Evolutionary conservation across 352 stramenopile species (phyloP).

Genomic region (Globisporangium irregulare): DNA sequence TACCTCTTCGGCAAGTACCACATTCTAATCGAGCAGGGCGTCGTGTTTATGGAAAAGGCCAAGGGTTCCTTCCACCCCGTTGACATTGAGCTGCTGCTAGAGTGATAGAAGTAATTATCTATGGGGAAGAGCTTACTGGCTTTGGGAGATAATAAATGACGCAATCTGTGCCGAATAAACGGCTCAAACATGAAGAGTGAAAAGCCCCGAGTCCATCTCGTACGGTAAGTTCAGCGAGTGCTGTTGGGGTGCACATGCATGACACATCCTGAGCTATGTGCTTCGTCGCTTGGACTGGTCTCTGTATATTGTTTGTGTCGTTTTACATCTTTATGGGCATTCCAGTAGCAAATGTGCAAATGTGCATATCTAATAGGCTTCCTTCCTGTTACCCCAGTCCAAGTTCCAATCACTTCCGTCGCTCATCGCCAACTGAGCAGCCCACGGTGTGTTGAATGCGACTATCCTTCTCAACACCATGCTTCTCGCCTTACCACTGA

Average conservation of each 20-base stretch:
- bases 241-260: background rate
- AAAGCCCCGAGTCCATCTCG: no score
- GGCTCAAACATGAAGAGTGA: no score
- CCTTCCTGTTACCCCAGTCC: background rate
- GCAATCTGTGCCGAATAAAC: no score
- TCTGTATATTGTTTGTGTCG: background rate
- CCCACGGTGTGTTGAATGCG: background rate
- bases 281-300: background rate
- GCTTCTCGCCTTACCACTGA: constrained; percentile 4
- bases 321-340: background rate
- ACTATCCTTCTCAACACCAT: background rate
- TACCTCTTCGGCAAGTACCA: constrained; percentile 78
- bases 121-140: background rate
- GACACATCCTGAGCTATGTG: background rate
- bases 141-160: no score
- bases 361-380: constrained; percentile 1
- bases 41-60: constrained; percentile 65
- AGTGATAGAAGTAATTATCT: constrained; percentile 9
- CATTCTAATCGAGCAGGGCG: constrained; percentile 83
- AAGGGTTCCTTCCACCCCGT: constrained; percentile 73
- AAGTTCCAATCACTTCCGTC: background rate
- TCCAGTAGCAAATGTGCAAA: background rate
- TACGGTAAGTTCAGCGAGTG: background rate
- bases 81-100: constrained; percentile 70
- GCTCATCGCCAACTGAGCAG: background rate